phyloP scores from a whole-genome alignment of 352 stramenopile species.

The Phytophthora sojae region DNA sequence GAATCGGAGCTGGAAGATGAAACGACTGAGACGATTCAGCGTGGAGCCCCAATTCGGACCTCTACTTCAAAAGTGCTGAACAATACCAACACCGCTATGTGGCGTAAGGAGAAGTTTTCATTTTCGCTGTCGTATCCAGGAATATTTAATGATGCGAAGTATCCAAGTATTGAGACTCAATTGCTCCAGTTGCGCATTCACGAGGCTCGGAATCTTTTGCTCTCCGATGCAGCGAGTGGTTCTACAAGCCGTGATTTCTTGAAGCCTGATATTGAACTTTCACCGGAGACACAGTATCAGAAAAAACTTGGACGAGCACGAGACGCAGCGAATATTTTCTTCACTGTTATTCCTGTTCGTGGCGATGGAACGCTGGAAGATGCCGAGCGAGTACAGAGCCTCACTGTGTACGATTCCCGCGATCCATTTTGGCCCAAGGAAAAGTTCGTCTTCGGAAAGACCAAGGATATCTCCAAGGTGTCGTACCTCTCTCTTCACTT shows the following conservation, averaged over 20 bases:
- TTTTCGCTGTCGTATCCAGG: conserved; percentile 71
- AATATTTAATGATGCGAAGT: conserved; percentile 58
- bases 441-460: conserved; percentile 72
- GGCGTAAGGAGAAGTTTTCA: conserved; percentile 71
- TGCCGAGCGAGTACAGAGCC: conserved; percentile 57
- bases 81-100: conserved; percentile 36
- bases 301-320: conserved; percentile 20
- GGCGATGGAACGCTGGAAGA: conserved; percentile 49
- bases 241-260: not conserved
- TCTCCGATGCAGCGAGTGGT: conserved; percentile 15
- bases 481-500: conserved; percentile 77
- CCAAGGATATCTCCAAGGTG: conserved; percentile 54
- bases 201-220: conserved; percentile 50
- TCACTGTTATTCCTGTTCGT: conserved; percentile 71
- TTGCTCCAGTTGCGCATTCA: conserved; percentile 58
- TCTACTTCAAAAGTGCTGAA: conserved; percentile 30
- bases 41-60: conserved; percentile 50
- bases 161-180: conserved; percentile 41
- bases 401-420: conserved; percentile 72
- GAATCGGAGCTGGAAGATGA: conserved; percentile 52
- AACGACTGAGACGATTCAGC: conserved; percentile 53
- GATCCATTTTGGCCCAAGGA: conserved; percentile 69
- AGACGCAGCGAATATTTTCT: conserved; percentile 62
- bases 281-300: conserved; percentile 4
- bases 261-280: conserved; percentile 10